Base-by-base conservation (phyloP, 169 alveolate genomes). In the Cryptosporidium meleagridis region DNA sequence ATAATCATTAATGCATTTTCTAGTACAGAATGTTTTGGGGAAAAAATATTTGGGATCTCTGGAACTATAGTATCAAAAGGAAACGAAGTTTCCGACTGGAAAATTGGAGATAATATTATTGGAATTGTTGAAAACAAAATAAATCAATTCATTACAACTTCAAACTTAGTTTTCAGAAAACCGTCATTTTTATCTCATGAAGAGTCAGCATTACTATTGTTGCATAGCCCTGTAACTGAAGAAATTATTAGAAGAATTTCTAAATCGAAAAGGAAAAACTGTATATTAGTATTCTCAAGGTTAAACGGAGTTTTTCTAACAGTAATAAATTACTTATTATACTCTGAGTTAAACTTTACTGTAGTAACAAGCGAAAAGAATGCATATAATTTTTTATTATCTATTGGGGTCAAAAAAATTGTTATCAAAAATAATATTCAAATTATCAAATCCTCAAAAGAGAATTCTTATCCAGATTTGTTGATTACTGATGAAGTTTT, bases 31-130 rank as follows among this genome's bases (percentile, higher is more conserved):
- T 69, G 35, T 33, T 21, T 9, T 23, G 70, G 52, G 9, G 21
- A 44, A 31, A 73, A 53, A 73, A 31, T 73, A 53, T 73, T 33
- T 73, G 52, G 71, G n/a, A n/a, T 73, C 18, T 73, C 86, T 73
- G 86, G 86, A 73, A 58, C 31, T 14, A 23, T 73, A 4, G 39
- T 55, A 37, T 29, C 85, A 21, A 18, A 33, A 7, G 41, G 52
- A 73, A 23, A 73, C 39, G 52, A 73, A 14, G 48, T 23, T 29
- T 53, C 12, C 58, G 41, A 53, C 9, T 73, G 29, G 29, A 73
- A 37, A 52, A 55, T 52, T 31, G 86, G 86, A n/a, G 86, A 73
- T 37, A 21, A 8, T 55, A 51, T 73, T 35, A 23, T 58, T 55
- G 70, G 86, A n/a, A 55, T 73, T 53, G 29, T 62, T 9, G 53